Percentiles rank a stretch among this genome's conserved stretches.
These are phyloP conservation scores for Musa balbisiana DNA, from an alignment of 202 grass and related monocot genomes.

Conservation along the genomic window DNA sequence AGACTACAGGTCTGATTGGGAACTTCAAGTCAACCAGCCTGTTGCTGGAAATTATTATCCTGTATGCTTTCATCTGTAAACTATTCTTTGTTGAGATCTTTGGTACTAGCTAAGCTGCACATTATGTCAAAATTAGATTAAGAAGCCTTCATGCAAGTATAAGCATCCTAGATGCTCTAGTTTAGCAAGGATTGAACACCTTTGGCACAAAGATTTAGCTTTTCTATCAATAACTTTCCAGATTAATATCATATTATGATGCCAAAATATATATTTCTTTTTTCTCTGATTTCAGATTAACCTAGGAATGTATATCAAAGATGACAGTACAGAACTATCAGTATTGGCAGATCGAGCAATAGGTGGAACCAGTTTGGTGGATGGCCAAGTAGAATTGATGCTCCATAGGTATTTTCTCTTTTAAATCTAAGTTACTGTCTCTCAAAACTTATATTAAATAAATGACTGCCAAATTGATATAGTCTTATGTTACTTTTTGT, in stretches of 20 bases:
- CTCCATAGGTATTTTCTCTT: conserved; percentile 34
- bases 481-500: conserved; percentile 4
- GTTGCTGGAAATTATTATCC: conserved; percentile 54
- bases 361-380: conserved; percentile 42
- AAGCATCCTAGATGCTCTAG: neutral
- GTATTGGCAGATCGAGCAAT: conserved; percentile 39
- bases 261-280: neutral
- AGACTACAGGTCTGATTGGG: conserved; percentile 46
- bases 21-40: conserved; percentile 37
- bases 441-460: neutral
- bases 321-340: conserved; percentile 33
- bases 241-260: neutral
- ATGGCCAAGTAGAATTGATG: conserved; percentile 51
- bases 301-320: conserved; percentile 41
- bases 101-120: neutral
- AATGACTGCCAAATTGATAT: neutral
- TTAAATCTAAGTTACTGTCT: neutral
- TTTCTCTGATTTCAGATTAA: conserved; percentile 33
- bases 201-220: neutral
- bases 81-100: neutral
- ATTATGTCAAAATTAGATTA: neutral
- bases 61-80: conserved; percentile 21
- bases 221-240: neutral
- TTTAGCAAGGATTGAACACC: neutral
- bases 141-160: neutral